Conservation (phyloP, 768 basidiomycete genomes). For the Nidula microcarpa region DNA sequence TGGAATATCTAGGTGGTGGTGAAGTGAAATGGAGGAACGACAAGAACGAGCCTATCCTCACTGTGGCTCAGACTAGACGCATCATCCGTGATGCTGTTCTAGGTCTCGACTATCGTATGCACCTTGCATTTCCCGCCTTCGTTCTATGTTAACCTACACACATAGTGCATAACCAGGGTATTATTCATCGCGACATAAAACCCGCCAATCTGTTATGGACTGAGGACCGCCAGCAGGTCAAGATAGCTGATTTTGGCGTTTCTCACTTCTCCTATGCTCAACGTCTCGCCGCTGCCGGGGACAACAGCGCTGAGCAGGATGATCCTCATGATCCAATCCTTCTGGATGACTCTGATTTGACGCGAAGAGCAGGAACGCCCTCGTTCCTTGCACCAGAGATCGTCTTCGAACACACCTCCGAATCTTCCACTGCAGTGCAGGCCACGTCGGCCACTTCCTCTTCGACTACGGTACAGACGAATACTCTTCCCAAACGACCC, state of each 20-base stretch:
- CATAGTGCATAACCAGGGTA: constrained; percentile 95
- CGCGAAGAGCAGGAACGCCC: constrained; percentile 91
- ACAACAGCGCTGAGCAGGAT: constrained; percentile 29
- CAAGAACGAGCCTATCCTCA: constrained; percentile 67
- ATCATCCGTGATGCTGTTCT: constrained; percentile 93
- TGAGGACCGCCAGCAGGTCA: constrained; percentile 81
- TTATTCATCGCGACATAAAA: constrained; percentile 99
- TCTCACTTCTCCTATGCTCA: constrained; percentile 94
- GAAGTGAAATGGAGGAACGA: constrained; percentile 87
- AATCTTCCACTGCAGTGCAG: constrained; percentile 19
- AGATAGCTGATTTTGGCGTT: constrained; percentile 98
- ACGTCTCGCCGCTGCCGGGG: constrained; percentile 62
- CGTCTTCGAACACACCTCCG: constrained; percentile 59
- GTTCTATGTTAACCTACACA: constrained; percentile 6
- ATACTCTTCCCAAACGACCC: constrained; percentile 28
- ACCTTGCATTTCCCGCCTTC: constrained; percentile 3
- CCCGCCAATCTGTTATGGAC: constrained; percentile 96
- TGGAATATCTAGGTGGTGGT: constrained; percentile 95
- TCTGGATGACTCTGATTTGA: constrained; percentile 81
- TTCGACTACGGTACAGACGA: constrained; percentile 21
- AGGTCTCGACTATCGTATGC: constrained; percentile 92
- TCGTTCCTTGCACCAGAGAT: constrained; percentile 97
- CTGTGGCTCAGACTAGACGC: constrained; percentile 76
- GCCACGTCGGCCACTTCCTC: constrained; percentile 16
- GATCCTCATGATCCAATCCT: constrained; percentile 60